Evolutionary conservation across 2,329 filamentous ascomycete species (phyloP).

Genomic region (Botrytis medusae): DNA sequence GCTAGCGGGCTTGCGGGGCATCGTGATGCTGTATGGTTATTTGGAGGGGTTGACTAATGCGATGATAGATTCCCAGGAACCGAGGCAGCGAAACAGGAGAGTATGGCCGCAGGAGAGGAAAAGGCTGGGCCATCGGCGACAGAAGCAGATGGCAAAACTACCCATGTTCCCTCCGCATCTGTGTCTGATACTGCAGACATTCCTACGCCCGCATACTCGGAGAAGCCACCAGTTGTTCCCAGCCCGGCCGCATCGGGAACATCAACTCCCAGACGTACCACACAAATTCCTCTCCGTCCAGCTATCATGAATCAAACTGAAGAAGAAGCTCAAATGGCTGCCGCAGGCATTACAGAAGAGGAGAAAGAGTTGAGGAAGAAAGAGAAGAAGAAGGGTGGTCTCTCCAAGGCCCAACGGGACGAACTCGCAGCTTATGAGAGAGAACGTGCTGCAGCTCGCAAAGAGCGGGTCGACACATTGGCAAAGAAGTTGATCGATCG

Average conservation of each 20-base stretch:
- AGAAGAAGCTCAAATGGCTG: constrained; percentile 66
- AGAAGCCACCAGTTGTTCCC: constrained; percentile 25
- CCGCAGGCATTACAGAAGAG: constrained; percentile 66
- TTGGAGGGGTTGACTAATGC: constrained; percentile 49
- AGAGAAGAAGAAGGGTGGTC: constrained; percentile 83
- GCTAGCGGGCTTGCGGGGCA: not conserved
- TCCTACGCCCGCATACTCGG: constrained; percentile 17
- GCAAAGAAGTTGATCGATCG: constrained; percentile 83
- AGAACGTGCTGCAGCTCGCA: constrained; percentile 78
- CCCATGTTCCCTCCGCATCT: constrained; percentile 26
- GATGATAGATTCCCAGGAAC: constrained; percentile 51
- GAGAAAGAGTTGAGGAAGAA: constrained; percentile 75
- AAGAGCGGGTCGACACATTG: constrained; percentile 86
- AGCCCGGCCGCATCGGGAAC: constrained; percentile 42
- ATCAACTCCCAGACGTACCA: constrained; percentile 44
- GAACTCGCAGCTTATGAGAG: constrained; percentile 85
- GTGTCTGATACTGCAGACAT: constrained; percentile 31
- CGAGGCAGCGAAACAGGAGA: constrained; percentile 57
- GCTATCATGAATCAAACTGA: constrained; percentile 88
- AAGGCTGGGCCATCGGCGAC: constrained; percentile 32
- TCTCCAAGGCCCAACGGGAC: constrained; percentile 91
- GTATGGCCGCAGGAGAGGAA: constrained; percentile 43
- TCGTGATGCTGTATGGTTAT: not conserved
- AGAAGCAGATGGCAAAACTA: constrained; percentile 20
- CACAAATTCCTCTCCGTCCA: constrained; percentile 69